Conservation (phyloP, 495 filamentous ascomycete species). For the Penicillium daleae region DNA sequence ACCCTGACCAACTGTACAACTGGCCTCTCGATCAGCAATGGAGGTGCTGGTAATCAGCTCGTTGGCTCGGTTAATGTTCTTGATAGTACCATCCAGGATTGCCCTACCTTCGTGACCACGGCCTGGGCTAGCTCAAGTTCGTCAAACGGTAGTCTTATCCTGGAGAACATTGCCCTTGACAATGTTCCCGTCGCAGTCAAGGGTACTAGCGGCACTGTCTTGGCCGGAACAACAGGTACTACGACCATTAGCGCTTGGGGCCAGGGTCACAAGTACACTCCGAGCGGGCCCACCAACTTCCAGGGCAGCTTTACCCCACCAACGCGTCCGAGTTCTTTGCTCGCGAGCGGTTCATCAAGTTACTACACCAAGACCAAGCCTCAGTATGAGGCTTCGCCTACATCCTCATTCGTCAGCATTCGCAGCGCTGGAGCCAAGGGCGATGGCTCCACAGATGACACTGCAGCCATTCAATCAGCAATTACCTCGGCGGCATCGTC, state of each 20-base stretch:
- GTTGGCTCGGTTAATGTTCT: constrained; percentile 56
- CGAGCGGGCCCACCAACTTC: constrained; percentile 44
- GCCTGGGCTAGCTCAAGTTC: constrained; percentile 42
- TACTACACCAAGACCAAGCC: constrained; percentile 59
- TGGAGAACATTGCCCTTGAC: constrained; percentile 71
- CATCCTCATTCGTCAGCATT: constrained; percentile 61
- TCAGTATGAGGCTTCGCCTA: constrained; percentile 55
- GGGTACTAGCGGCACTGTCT: constrained; percentile 52
- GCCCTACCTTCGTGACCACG: constrained; percentile 65
- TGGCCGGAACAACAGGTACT: constrained; percentile 59
- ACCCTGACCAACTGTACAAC: constrained; percentile 55
- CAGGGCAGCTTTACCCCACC: constrained; percentile 44
- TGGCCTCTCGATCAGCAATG: constrained; percentile 51
- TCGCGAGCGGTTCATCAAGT: constrained; percentile 38
- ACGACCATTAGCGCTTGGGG: constrained; percentile 58
- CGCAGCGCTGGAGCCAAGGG: constrained; percentile 64
- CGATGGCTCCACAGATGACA: constrained; percentile 74
- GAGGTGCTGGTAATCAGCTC: constrained; percentile 36
- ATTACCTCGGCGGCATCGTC: constrained; percentile 42
- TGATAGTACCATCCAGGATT: constrained; percentile 65
- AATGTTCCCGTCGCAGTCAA: constrained; percentile 65
- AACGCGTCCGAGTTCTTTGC: constrained; percentile 41
- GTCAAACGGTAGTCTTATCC: constrained; percentile 56
- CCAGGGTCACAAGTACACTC: constrained; percentile 56
- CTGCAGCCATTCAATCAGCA: constrained; percentile 50